These are phyloP conservation scores for Periconia digitata DNA, from an alignment of 2,329 filamentous ascomycete species.

Conservation along the genomic window DNA sequence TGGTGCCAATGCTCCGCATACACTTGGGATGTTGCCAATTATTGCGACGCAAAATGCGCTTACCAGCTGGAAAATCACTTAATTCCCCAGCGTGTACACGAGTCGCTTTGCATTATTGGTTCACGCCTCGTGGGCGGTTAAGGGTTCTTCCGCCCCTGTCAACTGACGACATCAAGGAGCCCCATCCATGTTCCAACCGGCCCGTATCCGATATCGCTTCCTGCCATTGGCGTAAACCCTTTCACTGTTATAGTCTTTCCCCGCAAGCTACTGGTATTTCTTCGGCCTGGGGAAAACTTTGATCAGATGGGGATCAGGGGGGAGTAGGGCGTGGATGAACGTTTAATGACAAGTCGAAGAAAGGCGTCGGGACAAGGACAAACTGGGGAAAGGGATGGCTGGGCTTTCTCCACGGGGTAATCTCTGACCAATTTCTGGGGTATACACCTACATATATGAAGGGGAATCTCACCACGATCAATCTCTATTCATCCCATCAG, in stretches of 20 bases:
- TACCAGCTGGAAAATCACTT: not conserved
- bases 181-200: not conserved
- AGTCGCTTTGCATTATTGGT: not conserved
- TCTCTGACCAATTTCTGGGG: not conserved
- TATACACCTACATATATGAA: not conserved
- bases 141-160: not conserved
- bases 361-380: not conserved
- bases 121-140: not conserved
- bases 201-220: not conserved
- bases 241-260: not conserved
- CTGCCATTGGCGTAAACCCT: not conserved
- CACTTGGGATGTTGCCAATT: not conserved
- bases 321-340: not conserved
- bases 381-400: not conserved
- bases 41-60: not conserved
- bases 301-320: not conserved
- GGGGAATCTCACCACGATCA: not conserved
- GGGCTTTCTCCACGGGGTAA: conserved; percentile 1
- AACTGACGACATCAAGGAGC: not conserved
- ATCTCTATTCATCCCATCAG: not conserved
- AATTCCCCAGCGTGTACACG: not conserved
- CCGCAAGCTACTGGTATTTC: not conserved
- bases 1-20: not conserved
- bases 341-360: not conserved
- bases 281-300: not conserved